These are phyloP conservation scores for Umbelopsis sp. DNA, from an alignment of 371 early-diverging fungal species.

Conservation along the genomic window DNA sequence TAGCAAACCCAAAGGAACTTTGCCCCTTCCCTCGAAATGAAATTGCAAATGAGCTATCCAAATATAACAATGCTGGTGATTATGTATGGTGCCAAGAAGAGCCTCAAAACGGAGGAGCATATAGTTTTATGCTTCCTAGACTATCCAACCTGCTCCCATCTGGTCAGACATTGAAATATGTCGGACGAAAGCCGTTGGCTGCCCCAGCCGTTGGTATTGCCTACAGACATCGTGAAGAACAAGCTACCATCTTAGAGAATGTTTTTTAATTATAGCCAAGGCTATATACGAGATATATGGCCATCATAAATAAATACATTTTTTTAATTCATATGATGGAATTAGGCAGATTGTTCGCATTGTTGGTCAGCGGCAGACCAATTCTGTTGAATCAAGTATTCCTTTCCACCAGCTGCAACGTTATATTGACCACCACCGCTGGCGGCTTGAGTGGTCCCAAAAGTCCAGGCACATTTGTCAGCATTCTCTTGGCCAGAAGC, in stretches of 20 bases:
- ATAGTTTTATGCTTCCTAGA: constrained; percentile 85
- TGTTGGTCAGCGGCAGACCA: constrained; percentile 28
- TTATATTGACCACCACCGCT: constrained; percentile 25
- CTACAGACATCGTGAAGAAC: constrained; percentile 39
- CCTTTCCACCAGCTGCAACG: constrained; percentile 22
- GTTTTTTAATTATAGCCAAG: constrained; percentile 5
- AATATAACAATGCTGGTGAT: constrained; percentile 68
- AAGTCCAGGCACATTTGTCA: constrained; percentile 34
- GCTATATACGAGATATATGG: neutral
- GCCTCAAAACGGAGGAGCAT: constrained; percentile 92
- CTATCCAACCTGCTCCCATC: constrained; percentile 39
- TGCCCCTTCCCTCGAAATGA: constrained; percentile 90
- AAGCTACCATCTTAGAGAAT: constrained; percentile 24
- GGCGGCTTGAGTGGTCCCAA: constrained; percentile 20
- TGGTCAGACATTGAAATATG: constrained; percentile 54
- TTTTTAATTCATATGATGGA: neutral
- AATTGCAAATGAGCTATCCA: constrained; percentile 63
- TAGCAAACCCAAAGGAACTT: constrained; percentile 59
- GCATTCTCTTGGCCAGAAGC: constrained; percentile 28
- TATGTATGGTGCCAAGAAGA: constrained; percentile 96
- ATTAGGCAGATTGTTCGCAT: constrained; percentile 22
- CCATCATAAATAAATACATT: too few relatives aligned
- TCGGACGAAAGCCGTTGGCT: constrained; percentile 74
- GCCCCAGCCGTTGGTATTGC: constrained; percentile 78
- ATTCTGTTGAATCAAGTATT: constrained; percentile 29